These are phyloP conservation scores for Entomortierella beljakovae DNA, from an alignment of 192 early-diverging fungal genomes.

Conservation along the genomic window DNA sequence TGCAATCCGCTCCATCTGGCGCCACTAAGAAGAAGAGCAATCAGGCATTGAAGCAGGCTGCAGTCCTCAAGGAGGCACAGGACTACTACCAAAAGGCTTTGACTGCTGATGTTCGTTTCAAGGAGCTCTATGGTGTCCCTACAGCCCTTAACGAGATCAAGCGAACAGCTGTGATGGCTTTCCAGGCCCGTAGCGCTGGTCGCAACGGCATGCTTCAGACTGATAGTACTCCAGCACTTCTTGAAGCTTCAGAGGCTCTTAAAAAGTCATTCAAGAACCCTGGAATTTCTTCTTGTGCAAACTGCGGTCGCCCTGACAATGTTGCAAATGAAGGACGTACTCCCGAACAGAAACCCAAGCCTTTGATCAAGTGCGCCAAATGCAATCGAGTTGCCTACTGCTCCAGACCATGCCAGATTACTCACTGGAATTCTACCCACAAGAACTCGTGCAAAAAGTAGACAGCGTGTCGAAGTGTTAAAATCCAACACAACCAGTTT, in stretches of 20 bases:
- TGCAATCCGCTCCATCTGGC: conserved; percentile 42
- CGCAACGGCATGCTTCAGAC: conserved; percentile 27
- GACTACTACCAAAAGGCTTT: conserved; percentile 63
- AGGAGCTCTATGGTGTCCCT: conserved; percentile 62
- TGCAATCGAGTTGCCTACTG: conserved; percentile 69
- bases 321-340: conserved; percentile 45
- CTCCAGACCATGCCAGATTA: conserved; percentile 67
- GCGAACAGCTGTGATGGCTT: conserved; percentile 55
- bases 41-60: conserved; percentile 51
- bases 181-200: conserved; percentile 54
- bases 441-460: conserved; percentile 58
- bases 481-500: not conserved
- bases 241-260: conserved; percentile 34
- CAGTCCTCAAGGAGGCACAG: conserved; percentile 54
- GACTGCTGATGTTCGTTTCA: conserved; percentile 62
- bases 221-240: conserved; percentile 47
- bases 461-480: not conserved
- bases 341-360: conserved; percentile 50
- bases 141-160: conserved; percentile 65
- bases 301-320: conserved; percentile 57
- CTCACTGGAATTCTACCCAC: conserved; percentile 63
- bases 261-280: conserved; percentile 55
- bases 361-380: conserved; percentile 62
- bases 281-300: conserved; percentile 57
- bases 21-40: conserved; percentile 57